Evolutionary conservation across 1,284 basidiomycete genomes (phyloP), one percentile per base, ranked within the genome.

Genomic region (Sporisorium reilianum): DNA sequence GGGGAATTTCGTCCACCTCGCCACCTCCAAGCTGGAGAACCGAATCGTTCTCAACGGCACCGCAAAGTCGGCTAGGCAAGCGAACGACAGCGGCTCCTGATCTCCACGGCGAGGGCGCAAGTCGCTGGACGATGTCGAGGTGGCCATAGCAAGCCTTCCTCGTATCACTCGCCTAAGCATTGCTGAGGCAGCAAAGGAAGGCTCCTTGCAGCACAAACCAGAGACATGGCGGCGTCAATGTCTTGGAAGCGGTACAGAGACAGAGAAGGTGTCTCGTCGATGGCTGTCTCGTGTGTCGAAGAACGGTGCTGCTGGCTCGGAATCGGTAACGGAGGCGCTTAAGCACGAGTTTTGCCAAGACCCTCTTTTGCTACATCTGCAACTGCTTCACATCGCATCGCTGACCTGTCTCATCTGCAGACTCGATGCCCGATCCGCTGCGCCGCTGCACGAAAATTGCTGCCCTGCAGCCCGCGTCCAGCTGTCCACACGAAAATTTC

Each of bases 341-440:
- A 30, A 18, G 45, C 16, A 5, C 28, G 16, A 9, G n/a, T 3
- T 20, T 28, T 48, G 46, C 46, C 46, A 48, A 48, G 46, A 48
- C 46, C 10, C 16, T 28, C 18, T 18, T 18, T 26, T 46, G n/a
- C 45, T 46, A 18, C 42, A 45, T 45, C 42, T 45, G 44, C n/a
- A n/a, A n/a, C 44, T 26, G 44, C 42, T 10, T 44, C n/a, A n/a
- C n/a, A n/a, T 30, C 45, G 14, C 2, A 36, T n/a, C 6, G 18
- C 20, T 22, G n/a, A 18, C 26, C 22, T 46, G 45, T 46, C 26
- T 46, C 46, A 48, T 48, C 46, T 30, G 46, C 46, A 48, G 46
- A 26, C 26, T 48, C n/a, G n/a, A 41, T 11, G 28, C 23, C 48
- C 28, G 20, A 26, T 11, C 42, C 42, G 41, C 41, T 42, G 41